Percentiles rank a stretch among this genome's conserved stretches.
Conservation (phyloP, 2,329 filamentous ascomycete species). For the Talaromyces pinophilus region DNA sequence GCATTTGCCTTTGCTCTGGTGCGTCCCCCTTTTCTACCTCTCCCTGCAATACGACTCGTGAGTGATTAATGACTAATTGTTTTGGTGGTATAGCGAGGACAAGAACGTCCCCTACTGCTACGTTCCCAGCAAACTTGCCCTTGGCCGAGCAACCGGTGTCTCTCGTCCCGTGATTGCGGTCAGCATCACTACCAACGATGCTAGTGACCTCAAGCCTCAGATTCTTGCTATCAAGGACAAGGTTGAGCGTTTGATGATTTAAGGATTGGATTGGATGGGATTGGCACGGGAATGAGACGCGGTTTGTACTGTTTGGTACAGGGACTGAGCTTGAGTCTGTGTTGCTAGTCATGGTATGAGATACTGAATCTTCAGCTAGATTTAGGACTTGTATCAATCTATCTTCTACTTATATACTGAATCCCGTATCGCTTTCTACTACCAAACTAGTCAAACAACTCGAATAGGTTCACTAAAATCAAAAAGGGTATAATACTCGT, state of each 20-base stretch:
- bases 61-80: background rate
- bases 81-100: conserved; percentile 57
- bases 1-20: conserved; percentile 74
- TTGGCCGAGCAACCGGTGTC: conserved; percentile 88
- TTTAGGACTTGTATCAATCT: background rate
- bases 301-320: no score
- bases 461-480: background rate
- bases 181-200: conserved; percentile 89
- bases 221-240: conserved; percentile 90
- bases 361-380: conserved; percentile 17
- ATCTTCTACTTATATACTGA: background rate
- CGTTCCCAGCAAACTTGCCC: conserved; percentile 74
- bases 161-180: conserved; percentile 82
- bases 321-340: background rate
- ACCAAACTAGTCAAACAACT: background rate
- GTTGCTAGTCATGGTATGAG: background rate
- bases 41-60: background rate
- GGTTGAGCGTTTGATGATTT: conserved; percentile 94
- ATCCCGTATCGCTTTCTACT: background rate
- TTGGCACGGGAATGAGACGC: background rate
- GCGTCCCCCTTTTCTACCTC: background rate
- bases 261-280: conserved; percentile 38
- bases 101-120: conserved; percentile 74
- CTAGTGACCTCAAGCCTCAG: conserved; percentile 80
- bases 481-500: conserved; percentile 22